Base-by-base conservation (phyloP, 176 grass and related monocot genomes). In the Aegilops sharonensis region DNA sequence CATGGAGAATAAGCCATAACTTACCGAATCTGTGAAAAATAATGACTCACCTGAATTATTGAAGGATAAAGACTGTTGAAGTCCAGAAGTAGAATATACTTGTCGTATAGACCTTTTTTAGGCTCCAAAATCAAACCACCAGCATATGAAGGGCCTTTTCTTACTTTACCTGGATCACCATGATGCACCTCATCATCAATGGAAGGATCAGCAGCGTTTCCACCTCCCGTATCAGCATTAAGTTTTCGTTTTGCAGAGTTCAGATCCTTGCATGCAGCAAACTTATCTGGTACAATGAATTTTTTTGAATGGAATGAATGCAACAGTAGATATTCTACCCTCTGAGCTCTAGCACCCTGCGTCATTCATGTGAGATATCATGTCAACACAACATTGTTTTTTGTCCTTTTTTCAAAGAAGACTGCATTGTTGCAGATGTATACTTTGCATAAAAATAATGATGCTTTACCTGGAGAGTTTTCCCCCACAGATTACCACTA, bases 61-160 rank as follows among this genome's bases (percentile, higher is more conserved):
- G 97, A 99, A 88, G 97, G 97, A 81, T 99, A 99, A 68, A 99
- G 94, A 47, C 97, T 99, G 84, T 99, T 99, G 68, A 99, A 96
- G 83, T 99, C 97, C 24, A 99, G 89, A 78, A 99, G 94, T 50
- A 99, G 72, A 84, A 99, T 90, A 62, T 94, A 95, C 86, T 96
- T 99, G 83, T 96, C 97, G 87, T 99, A 99, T 85, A 99, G 85
- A 83, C 97, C 97, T 43, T 90, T 96, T 94, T 99, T 99, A 69
- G 97, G 97, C 81, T 99, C 94, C 89, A 99, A 94, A 85, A 99
- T 94, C 78, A 99, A 92, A 11, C 97, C 97, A 80, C 97, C 97
- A 80, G 97, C 88, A 87, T 99, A 99, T 61, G 94, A 89, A 88
- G 97, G 87, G 39, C 92, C 94, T 81, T 99, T 99, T 92, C 79